Evolutionary conservation across 257 asterid genomes (phyloP), one percentile per base, ranked within the genome.

Genomic region (Nyctanthes arbortristis): DNA sequence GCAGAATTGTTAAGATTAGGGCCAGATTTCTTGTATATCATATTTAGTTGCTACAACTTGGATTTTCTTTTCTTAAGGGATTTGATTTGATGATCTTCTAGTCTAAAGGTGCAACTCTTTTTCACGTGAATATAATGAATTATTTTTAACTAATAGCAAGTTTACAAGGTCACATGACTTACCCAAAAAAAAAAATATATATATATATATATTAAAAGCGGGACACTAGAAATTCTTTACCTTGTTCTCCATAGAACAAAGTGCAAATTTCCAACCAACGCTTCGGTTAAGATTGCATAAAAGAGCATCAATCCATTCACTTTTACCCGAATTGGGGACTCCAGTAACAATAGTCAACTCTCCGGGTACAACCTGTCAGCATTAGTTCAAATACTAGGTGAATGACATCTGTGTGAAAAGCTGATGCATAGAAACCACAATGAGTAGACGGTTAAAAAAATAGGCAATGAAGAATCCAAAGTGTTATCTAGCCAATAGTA

Each of bases 241-340:
- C 96, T 84, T 86, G 61, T 94, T 94, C 80, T 94, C 99, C 99
- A 91, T 91, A 31, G 99, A 94, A 82, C 99, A 94, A 52, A 94
- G 84, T 43, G 89, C 97, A 76, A 94, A 94, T 84, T 88, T 94
- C 97, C 97, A 94, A 65, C 97, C 97, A 69, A 79, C 96, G 61
- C 76, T 85, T 36, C 65, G 89, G 75, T 91, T 94, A 74, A 94
- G 95, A 78, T 94, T 94, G 90, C 96, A 88, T 68, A 94, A 47
- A 63, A 94, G 95, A 75, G 99, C 97, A 80, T 94, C 97, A 75
- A 94, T 94, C 99, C 99, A 94, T 78, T 94, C 99, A 73, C 99
- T 91, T 91, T 94, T 94, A 73, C 97, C 99, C 11, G 99, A 94
- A 87, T 94, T 94, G 25, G 99, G 99, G 69, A 94, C 96, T 71